phyloP scores from a whole-genome alignment of 1,284 basidiomycete genomes.

The Rhizoctonia solani region DNA sequence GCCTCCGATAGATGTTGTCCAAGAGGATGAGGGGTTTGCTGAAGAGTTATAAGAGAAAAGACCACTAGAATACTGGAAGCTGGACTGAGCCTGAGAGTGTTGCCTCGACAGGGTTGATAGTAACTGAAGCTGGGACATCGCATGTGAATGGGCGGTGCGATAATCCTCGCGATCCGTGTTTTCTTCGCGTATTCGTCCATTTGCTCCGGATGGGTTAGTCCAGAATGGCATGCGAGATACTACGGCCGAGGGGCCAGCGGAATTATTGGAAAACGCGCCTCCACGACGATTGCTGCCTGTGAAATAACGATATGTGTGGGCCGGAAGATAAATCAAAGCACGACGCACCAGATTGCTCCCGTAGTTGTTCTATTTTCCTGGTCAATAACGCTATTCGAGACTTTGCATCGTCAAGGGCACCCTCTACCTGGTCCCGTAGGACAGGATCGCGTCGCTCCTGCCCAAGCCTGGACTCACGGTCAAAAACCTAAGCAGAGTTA shows the following conservation, averaged over 20 bases:
- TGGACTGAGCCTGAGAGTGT: constrained; percentile 13
- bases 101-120: constrained; percentile 23
- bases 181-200: constrained; percentile 32
- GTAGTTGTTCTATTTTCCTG: constrained; percentile 65
- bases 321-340: neutral
- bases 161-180: constrained; percentile 26
- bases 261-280: constrained; percentile 5
- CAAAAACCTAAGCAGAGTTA: constrained; percentile 36
- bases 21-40: constrained; percentile 59
- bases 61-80: constrained; percentile 11
- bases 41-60: constrained; percentile 50
- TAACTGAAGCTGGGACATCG: constrained; percentile 21
- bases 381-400: constrained; percentile 69
- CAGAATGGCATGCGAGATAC: constrained; percentile 51
- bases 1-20: constrained; percentile 50
- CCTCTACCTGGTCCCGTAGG: constrained; percentile 72
- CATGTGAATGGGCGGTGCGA: constrained; percentile 30
- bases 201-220: constrained; percentile 41
- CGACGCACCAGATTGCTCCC: constrained; percentile 41
- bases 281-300: constrained; percentile 36
- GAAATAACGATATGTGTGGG: neutral
- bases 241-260: constrained; percentile 43
- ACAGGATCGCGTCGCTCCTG: constrained; percentile 52
- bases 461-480: constrained; percentile 18
- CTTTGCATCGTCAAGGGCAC: constrained; percentile 73